Conservation (phyloP, 306 rosid species). For the Mimosa bimucronata region DNA sequence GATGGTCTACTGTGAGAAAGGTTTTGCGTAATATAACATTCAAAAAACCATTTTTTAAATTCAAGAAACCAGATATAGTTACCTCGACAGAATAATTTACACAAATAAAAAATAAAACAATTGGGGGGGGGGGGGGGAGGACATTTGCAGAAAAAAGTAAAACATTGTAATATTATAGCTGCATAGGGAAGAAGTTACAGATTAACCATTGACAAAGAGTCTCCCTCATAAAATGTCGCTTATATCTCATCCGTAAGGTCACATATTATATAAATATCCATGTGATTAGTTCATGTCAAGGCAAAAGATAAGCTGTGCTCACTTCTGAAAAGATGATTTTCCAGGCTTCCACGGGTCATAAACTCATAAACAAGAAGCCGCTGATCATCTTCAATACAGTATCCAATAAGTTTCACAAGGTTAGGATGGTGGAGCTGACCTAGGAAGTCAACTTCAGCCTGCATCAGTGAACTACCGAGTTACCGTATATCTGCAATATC, state of each 20-base stretch:
- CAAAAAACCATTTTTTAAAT: slow-evolving; percentile 10
- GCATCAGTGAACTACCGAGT: slow-evolving; percentile 48
- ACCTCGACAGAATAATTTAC: not conserved
- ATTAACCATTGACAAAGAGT: slow-evolving; percentile 11
- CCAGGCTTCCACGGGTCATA: slow-evolving; percentile 97
- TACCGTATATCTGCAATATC: slow-evolving; percentile 40
- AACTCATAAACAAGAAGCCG: slow-evolving; percentile 92
- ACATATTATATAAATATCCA: slow-evolving; percentile 28
- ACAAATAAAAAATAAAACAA: not conserved
- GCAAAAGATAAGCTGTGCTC: slow-evolving; percentile 41
- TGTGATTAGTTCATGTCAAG: slow-evolving; percentile 15
- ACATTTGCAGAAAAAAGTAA: not conserved
- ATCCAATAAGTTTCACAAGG: slow-evolving; percentile 93
- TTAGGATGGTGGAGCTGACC: slow-evolving; percentile 98
- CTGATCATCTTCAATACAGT: slow-evolving; percentile 91
- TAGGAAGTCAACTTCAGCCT: slow-evolving; percentile 97
- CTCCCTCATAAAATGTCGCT: not conserved
- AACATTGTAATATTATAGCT: not conserved
- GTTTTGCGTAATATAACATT: not conserved
- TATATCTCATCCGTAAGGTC: slow-evolving; percentile 2
- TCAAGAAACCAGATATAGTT: slow-evolving; percentile 13
- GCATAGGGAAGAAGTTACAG: not conserved
- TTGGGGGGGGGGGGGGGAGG: not conserved
- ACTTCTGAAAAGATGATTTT: slow-evolving; percentile 97
- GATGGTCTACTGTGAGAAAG: not conserved